Evolutionary conservation across 306 rosid species (phyloP), one percentile per base, ranked within the genome.

Genomic region (Macrotyloma uniflorum): DNA sequence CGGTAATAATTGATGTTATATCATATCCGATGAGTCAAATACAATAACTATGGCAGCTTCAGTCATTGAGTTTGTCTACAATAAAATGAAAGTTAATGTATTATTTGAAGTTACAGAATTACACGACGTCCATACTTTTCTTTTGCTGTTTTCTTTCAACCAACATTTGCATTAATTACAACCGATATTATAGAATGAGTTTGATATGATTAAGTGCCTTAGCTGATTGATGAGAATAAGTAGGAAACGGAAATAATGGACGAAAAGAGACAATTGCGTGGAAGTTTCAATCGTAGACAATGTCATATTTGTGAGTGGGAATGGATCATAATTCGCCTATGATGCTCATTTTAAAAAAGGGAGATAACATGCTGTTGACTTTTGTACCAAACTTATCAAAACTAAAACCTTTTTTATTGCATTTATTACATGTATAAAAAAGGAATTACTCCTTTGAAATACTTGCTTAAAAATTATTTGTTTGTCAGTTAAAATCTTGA

Each of bases 31-130:
- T 16, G 13, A 61, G 42, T 6, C 67, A 30, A 28, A 15, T 61
- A 42, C 20, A 61, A 30, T 15, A 63, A 32, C 24, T 35, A 16
- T n/a, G 20, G 5, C 8, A 64, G 8, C 49, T 64, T 63, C 69
- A 8, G 28, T 9, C 45, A 2, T 32, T 63, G 46, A 63, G 35
- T 63, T 64, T 38, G n/a, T 35, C 28, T 36, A 36, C 9, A 11
- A 19, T 20, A 65, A 64, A 36, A n/a, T 65, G 50, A 65, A 65
- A 65, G 70, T 11, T 65, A 61, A 30, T 61, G 30, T 65, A 38
- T 36, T 18, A 64, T 53, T 53, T 19, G n/a, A 64, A 35, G 47
- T 10, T 18, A 36, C 28, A 8, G 8, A 9, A 35, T 35, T 18
- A 4, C 45, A 65, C 30, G 36, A 35, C 18, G 28, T 65, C 47